Base-by-base conservation (phyloP, 2,329 filamentous ascomycete genomes). In the Ascosphaera apis region DNA sequence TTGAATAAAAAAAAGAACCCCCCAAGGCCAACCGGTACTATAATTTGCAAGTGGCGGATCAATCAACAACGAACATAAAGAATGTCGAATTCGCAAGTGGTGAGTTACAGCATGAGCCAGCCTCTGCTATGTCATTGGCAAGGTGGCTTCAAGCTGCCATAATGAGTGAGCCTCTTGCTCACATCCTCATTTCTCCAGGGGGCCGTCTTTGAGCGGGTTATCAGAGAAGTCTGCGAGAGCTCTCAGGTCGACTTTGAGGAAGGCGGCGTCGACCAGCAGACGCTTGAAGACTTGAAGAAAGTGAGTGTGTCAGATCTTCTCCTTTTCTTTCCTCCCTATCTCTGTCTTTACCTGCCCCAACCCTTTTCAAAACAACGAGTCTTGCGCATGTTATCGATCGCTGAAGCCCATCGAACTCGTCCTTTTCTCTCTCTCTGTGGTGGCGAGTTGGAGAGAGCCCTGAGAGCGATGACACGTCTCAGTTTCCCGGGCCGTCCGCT, bases 211-310 rank as follows among this genome's bases (percentile, higher is more conserved):
- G 65, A 76, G 42, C 81, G 88, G 60, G 83, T 98, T 53, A 81
- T 95, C 57, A 76, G 86, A 47, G 77, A 79, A 61, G 84, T 98
- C 52, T 80, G 93, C 57, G 77, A 86, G 48, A 75, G 76, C 45
- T 93, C 86, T 50, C 71, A 80, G 51, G 79, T 86, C 51, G 88
- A 95, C 58, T 95, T 98, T 54, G 88, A 98, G 56, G 88, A 98
- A 60, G 82, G 77, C 47, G 88, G 88, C 48, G 77, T 95, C 44
- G 82, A 91, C 48, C 77, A 86, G 54, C 65, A 70, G 47, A 86
- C 86, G 36, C 62, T 98, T 49, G 72, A 86, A 45, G 81, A 92
- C 55, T 64, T 98, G 65, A 76, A 75, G 57, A 68, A 76, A 72
- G 86, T 95, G 65, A 68, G 79, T 62, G 39, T 36, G 31, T 21